phyloP scores from a whole-genome alignment of 2,329 filamentous ascomycete genomes.

The Paecilomyces sp. region DNA sequence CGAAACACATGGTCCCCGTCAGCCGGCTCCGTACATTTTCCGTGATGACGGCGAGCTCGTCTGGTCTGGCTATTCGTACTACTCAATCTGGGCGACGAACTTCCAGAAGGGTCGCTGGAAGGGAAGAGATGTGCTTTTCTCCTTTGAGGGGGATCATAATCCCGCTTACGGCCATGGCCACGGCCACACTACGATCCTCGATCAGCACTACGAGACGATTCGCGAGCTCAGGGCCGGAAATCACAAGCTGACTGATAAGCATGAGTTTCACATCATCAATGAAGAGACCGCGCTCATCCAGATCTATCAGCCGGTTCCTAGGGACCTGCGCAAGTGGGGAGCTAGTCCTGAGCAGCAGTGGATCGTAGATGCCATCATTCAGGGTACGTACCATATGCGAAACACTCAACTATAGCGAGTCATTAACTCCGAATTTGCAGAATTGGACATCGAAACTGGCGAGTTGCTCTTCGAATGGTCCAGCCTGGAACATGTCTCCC shows the following conservation, averaged over 20 bases:
- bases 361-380: constrained; percentile 50
- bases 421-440: constrained; percentile 6
- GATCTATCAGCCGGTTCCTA: constrained; percentile 46
- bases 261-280: constrained; percentile 50
- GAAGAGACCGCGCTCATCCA: constrained; percentile 49
- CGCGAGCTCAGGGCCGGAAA: constrained; percentile 43
- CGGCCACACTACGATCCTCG: constrained; percentile 47
- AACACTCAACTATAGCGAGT: too few relatives aligned
- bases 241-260: constrained; percentile 46
- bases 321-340: constrained; percentile 40
- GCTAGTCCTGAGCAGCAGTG: constrained; percentile 44
- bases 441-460: constrained; percentile 46
- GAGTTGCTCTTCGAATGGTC: constrained; percentile 54
- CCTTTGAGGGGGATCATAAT: constrained; percentile 49
- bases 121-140: constrained; percentile 47
- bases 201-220: constrained; percentile 50
- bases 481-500: constrained; percentile 50
- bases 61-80: constrained; percentile 51
- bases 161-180: constrained; percentile 47
- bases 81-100: constrained; percentile 47
- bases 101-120: constrained; percentile 44
- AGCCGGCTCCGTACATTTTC: constrained; percentile 51
- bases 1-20: constrained; percentile 36
- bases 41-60: constrained; percentile 48
- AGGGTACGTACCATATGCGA: constrained; percentile 32